A percentile compares a stretch with the other conserved stretches of the same genome.
Evolutionary conservation across 2,329 filamentous ascomycete species (phyloP).

Genomic region (Penicillium sp.): DNA sequence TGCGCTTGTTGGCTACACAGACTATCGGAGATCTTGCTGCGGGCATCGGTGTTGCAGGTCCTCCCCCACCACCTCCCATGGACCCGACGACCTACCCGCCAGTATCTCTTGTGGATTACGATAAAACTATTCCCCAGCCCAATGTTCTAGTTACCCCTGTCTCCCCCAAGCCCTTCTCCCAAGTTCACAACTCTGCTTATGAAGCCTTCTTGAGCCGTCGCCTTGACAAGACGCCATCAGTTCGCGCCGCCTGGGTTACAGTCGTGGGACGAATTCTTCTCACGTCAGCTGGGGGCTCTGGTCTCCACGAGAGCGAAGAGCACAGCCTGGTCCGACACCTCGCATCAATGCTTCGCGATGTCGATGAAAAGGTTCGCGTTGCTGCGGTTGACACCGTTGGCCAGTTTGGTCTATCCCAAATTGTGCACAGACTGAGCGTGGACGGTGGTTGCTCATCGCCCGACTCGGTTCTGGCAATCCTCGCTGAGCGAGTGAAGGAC

Average conservation of each 20-base stretch:
- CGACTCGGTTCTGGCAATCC: conserved; percentile 75
- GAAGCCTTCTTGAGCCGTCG: conserved; percentile 80
- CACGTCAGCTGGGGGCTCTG: conserved; percentile 90
- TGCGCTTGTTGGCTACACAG: conserved; percentile 86
- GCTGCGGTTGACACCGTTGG: conserved; percentile 85
- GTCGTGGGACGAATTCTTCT: conserved; percentile 81
- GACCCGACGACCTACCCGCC: conserved; percentile 86
- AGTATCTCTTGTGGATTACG: conserved; percentile 46
- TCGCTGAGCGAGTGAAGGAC: conserved; percentile 88
- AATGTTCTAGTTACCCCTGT: conserved; percentile 77
- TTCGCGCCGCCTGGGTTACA: conserved; percentile 84
- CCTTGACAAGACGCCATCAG: conserved; percentile 80
- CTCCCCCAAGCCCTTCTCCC: conserved; percentile 85
- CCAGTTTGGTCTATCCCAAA: conserved; percentile 75
- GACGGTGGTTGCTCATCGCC: conserved; percentile 73
- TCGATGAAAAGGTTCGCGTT: conserved; percentile 86
- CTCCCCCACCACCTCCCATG: conserved; percentile 69
- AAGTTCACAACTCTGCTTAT: conserved; percentile 77
- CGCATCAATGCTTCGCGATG: conserved; percentile 79
- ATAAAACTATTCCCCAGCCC: conserved; percentile 53
- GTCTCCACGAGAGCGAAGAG: conserved; percentile 82
- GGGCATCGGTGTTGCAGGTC: conserved; percentile 88
- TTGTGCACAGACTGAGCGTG: conserved; percentile 78
- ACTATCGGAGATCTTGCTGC: conserved; percentile 94
- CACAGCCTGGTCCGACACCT: conserved; percentile 71